Conservation (phyloP, 345 rosid species). For the Hibiscus syriacus region DNA sequence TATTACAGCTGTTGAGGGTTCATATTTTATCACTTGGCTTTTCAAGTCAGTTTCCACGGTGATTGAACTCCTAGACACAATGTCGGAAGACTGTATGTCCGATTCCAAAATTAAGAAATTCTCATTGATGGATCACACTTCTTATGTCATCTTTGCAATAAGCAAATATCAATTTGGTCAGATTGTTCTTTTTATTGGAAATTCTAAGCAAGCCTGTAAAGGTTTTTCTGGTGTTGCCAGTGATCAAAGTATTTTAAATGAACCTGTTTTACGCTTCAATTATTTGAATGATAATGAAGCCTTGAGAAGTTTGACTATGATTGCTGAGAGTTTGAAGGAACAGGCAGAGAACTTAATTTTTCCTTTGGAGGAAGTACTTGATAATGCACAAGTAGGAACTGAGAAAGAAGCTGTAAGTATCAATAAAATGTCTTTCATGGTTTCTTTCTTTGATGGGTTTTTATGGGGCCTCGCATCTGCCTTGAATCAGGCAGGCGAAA, state of each 20-base stretch:
- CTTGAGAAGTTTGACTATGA: slow-evolving; percentile 31
- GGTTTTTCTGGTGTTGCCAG: slow-evolving; percentile 17
- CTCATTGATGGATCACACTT: slow-evolving; percentile 80
- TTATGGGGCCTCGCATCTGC: slow-evolving; percentile 82
- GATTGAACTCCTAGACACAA: slow-evolving; percentile 27
- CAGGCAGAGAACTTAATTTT: slow-evolving; percentile 39
- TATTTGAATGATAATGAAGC: slow-evolving; percentile 26
- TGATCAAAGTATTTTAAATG: slow-evolving; percentile 15
- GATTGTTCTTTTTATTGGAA: slow-evolving; percentile 18
- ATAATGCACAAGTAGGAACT: slow-evolving; percentile 22
- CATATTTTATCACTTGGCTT: slow-evolving; percentile 56
- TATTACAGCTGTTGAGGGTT: slow-evolving; percentile 33
- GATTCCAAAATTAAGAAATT: slow-evolving; percentile 28
- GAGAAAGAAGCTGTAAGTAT: slow-evolving; percentile 25
- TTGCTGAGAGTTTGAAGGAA: slow-evolving; percentile 49
- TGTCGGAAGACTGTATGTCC: slow-evolving; percentile 13
- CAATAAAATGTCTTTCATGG: slow-evolving; percentile 36
- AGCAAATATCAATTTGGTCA: slow-evolving; percentile 36
- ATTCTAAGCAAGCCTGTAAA: slow-evolving; percentile 15
- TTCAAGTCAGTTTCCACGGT: slow-evolving; percentile 50
- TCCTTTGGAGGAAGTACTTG: slow-evolving; percentile 31
- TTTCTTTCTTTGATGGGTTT: slow-evolving; percentile 69
- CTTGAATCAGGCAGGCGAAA: slow-evolving; percentile 26
- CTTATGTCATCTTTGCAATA: slow-evolving; percentile 42
- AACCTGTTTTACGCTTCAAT: slow-evolving; percentile 18